phyloP scores from a whole-genome alignment of 495 filamentous ascomycete genomes.

The Xylaria curta region DNA sequence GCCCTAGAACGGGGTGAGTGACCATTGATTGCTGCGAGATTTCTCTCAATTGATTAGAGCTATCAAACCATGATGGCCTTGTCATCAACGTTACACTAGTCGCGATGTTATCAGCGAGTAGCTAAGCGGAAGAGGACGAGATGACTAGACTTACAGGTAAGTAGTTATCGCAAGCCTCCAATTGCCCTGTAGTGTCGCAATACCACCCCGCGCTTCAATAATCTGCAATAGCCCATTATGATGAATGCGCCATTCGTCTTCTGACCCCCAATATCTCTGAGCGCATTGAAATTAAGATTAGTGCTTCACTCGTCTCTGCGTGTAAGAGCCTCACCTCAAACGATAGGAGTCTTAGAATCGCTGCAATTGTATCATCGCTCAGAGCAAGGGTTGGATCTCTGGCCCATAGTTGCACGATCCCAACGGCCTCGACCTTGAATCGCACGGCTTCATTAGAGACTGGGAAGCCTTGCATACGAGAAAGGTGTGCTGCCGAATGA shows the following conservation, averaged over 20 bases:
- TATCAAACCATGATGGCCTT: conserved; percentile 17
- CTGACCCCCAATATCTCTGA: conserved; percentile 20
- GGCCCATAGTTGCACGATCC: conserved; percentile 17
- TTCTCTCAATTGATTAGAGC: conserved; percentile 20
- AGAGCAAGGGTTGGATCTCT: conserved; percentile 12
- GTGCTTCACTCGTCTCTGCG: neutral
- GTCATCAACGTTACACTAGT: conserved; percentile 19
- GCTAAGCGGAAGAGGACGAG: neutral
- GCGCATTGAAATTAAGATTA: neutral
- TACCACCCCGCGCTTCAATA: conserved; percentile 16
- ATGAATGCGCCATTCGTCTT: conserved; percentile 19
- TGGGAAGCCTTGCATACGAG: conserved; percentile 14
- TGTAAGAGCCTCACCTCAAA: neutral
- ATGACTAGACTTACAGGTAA: conserved; percentile 5
- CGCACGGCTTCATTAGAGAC: conserved; percentile 12
- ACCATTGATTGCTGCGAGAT: conserved; percentile 14
- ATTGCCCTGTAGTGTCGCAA: conserved; percentile 12
- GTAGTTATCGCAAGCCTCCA: conserved; percentile 21
- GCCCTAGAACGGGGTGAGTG: conserved; percentile 11
- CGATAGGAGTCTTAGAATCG: conserved; percentile 16
- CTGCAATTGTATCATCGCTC: conserved; percentile 13
- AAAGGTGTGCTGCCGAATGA: conserved; percentile 17
- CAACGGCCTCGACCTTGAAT: conserved; percentile 15
- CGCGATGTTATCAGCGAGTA: neutral
- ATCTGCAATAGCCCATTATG: conserved; percentile 15